Percentiles rank a stretch among this genome's conserved stretches.
Conservation (phyloP, 345 rosid species). For the Pseudoturritis turrita region DNA sequence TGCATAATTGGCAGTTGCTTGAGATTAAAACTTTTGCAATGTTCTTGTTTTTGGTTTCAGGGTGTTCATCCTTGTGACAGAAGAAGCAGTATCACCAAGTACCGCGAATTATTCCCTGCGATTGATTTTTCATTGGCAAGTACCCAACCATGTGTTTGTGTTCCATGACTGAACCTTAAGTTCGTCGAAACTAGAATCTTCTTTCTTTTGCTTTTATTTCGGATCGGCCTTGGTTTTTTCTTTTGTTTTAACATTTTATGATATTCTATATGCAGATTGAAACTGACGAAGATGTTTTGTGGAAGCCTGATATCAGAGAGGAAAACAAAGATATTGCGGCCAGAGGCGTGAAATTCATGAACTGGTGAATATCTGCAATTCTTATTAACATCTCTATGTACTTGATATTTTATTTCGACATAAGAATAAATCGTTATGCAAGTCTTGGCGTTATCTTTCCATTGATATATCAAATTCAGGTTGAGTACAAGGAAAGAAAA, state of each 20-base stretch:
- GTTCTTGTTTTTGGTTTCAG: slow-evolving; percentile 32
- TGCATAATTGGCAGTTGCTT: background rate
- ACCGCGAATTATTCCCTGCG: slow-evolving; percentile 61
- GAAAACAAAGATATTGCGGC: slow-evolving; percentile 54
- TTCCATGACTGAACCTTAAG: too few relatives aligned
- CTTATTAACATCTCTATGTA: background rate
- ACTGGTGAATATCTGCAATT: slow-evolving; percentile 44
- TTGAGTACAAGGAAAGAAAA: slow-evolving; percentile 65
- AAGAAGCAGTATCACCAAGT: slow-evolving; percentile 58
- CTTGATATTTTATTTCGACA: background rate
- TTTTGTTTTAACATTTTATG: background rate
- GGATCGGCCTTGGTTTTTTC: background rate
- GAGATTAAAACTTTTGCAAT: background rate
- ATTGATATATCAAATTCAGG: slow-evolving; percentile 37
- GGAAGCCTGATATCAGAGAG: slow-evolving; percentile 60
- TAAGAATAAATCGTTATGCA: background rate
- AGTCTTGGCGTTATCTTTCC: background rate
- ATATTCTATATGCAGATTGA: slow-evolving; percentile 47
- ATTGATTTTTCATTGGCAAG: slow-evolving; percentile 78
- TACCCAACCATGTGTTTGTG: slow-evolving; percentile 2
- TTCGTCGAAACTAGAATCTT: background rate
- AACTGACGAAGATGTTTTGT: slow-evolving; percentile 45
- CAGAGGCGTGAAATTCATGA: slow-evolving; percentile 64
- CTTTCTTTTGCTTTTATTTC: background rate
- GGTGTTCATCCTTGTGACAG: slow-evolving; percentile 87